phyloP scores from a whole-genome alignment of 1,284 basidiomycete species.

The Leccinum subspadiceum region DNA sequence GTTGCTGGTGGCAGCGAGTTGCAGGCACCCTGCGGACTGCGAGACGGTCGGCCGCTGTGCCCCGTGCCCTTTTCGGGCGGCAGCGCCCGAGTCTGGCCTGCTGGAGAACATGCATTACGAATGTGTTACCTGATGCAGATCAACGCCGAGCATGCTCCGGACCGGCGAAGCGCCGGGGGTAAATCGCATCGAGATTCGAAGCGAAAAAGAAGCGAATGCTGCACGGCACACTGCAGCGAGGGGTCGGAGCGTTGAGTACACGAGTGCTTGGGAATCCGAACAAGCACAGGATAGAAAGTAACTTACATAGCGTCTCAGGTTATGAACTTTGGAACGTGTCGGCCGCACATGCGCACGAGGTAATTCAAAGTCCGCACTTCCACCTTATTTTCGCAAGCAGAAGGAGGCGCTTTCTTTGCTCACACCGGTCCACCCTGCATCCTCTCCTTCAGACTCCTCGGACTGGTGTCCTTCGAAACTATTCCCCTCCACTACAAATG shows the following conservation, averaged over 20 bases:
- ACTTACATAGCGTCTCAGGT: not conserved
- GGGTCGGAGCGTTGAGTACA: not conserved
- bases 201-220: not conserved
- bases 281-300: not conserved
- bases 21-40: slow-evolving; percentile 1
- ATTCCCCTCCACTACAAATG: slow-evolving; percentile 40
- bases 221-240: not conserved
- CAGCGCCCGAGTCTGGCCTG: slow-evolving; percentile 6
- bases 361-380: slow-evolving; percentile 37
- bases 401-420: slow-evolving; percentile 22
- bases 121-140: slow-evolving; percentile 10
- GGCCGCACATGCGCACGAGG: slow-evolving; percentile 19
- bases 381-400: slow-evolving; percentile 30
- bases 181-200: slow-evolving; percentile 4
- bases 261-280: not conserved
- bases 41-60: slow-evolving; percentile 3
- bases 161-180: not conserved
- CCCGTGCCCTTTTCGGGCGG: not conserved
- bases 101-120: slow-evolving; percentile 15
- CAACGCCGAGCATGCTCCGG: not conserved
- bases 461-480: slow-evolving; percentile 28
- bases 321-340: slow-evolving; percentile 28
- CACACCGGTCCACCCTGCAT: slow-evolving; percentile 25
- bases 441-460: slow-evolving; percentile 27
- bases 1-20: not conserved